A percentile compares a stretch with the other conserved stretches of the same genome.
Evolutionary conservation across 139 green algal genomes (phyloP).

Genomic region (Chlamydomonas sphaeroides): DNA sequence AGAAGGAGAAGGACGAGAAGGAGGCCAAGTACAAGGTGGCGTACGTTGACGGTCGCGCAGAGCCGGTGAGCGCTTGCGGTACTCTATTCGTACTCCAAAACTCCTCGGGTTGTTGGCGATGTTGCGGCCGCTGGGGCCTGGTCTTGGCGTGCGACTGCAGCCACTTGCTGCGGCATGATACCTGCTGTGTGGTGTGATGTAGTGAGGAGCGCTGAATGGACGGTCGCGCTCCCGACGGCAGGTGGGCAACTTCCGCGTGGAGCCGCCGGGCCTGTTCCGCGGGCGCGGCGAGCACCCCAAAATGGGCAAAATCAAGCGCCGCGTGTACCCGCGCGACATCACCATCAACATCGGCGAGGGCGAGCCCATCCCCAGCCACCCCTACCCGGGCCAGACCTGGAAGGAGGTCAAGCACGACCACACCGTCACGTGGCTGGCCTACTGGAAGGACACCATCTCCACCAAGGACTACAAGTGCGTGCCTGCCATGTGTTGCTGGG

Average conservation of each 20-base stretch:
- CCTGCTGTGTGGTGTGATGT: too few relatives aligned
- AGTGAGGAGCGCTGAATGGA: too few relatives aligned
- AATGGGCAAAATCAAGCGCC: conserved; percentile 97
- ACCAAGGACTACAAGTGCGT: conserved; percentile 81
- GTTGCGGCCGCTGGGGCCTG: too few relatives aligned
- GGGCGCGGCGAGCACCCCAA: conserved; percentile 98
- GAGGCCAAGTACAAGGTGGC: conserved; percentile 95
- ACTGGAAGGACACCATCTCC: conserved; percentile 96
- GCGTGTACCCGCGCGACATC: conserved; percentile 96
- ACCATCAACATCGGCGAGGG: conserved; percentile 97
- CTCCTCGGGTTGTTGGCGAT: too few relatives aligned
- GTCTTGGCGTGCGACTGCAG: too few relatives aligned
- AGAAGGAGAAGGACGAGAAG: conserved; percentile 81
- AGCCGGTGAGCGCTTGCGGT: conserved; percentile 83
- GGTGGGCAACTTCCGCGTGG: conserved; percentile 99
- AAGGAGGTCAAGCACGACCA: conserved; percentile 87
- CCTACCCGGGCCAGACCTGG: conserved; percentile 80
- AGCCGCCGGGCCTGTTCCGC: conserved; percentile 97
- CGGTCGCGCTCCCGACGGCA: too few relatives aligned
- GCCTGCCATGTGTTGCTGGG: conserved; percentile 89
- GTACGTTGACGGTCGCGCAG: conserved; percentile 85
- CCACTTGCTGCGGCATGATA: too few relatives aligned
- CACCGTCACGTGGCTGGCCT: conserved; percentile 97
- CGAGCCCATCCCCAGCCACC: conserved; percentile 85
- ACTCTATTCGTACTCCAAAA: too few relatives aligned